Conservation (phyloP, 2,329 filamentous ascomycete species). For the Sporothrix inflata region DNA sequence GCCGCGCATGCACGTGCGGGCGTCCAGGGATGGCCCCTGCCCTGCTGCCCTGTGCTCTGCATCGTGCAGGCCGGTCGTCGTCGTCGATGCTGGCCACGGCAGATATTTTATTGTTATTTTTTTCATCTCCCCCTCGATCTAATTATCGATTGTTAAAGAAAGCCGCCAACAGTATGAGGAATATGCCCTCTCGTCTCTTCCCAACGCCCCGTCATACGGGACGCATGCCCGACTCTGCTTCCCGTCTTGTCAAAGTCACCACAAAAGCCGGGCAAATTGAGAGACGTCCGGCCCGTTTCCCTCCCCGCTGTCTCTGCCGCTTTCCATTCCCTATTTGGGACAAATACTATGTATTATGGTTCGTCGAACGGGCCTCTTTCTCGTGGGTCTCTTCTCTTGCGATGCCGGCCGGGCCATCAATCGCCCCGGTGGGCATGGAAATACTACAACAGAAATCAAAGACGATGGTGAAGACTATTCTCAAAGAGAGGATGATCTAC, state of each 20-base stretch:
- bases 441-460: too few relatives aligned
- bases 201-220: not conserved
- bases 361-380: not conserved
- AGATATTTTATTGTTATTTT: not conserved
- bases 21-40: slow-evolving; percentile 6
- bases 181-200: not conserved
- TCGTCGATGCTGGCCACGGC: not conserved
- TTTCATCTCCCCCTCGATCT: too few relatives aligned
- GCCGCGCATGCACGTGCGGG: not conserved
- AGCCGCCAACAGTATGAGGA: too few relatives aligned
- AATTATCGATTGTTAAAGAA: too few relatives aligned
- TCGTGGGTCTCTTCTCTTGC: not conserved
- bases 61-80: not conserved
- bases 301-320: not conserved
- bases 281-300: not conserved
- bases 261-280: not conserved
- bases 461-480: too few relatives aligned
- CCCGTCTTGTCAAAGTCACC: not conserved
- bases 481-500: too few relatives aligned
- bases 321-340: not conserved
- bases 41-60: slow-evolving; percentile 1
- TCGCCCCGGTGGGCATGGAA: not conserved
- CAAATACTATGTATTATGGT: not conserved
- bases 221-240: not conserved
- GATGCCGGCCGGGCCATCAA: not conserved